Conservation (phyloP, 2,329 filamentous ascomycete species). For the Cordyceps fumosorosea region DNA sequence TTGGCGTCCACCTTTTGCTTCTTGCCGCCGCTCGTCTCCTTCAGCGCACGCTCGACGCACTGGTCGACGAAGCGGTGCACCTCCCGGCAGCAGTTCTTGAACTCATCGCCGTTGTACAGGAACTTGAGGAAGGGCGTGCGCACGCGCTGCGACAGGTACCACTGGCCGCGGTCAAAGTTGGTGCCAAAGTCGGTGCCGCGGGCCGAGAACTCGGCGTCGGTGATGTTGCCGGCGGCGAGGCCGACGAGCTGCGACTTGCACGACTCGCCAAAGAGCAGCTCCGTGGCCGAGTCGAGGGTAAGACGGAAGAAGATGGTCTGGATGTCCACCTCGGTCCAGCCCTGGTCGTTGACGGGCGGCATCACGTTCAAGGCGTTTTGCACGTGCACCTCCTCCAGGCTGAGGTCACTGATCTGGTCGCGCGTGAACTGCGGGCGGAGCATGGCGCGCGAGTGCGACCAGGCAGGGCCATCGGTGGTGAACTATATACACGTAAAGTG, state of each 20-base stretch:
- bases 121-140: conserved; percentile 38
- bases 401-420: conserved; percentile 39
- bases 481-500: conserved; percentile 18
- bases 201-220: conserved; percentile 10
- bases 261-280: conserved; percentile 58
- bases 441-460: conserved; percentile 32
- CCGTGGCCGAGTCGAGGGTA: conserved; percentile 42
- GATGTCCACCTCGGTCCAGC: conserved; percentile 36
- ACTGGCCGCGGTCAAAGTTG: conserved; percentile 31
- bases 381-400: conserved; percentile 33
- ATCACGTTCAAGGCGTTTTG: conserved; percentile 24
- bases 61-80: conserved; percentile 63
- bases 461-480: conserved; percentile 29
- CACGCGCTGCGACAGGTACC: conserved; percentile 46
- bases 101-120: conserved; percentile 46
- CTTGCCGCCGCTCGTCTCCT: conserved; percentile 13
- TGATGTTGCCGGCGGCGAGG: conserved; percentile 19
- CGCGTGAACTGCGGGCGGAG: conserved; percentile 35
- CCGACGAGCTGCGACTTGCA: conserved; percentile 28
- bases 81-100: conserved; percentile 54
- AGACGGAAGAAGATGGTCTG: conserved; percentile 42
- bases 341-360: conserved; percentile 23
- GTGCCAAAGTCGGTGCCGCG: conserved; percentile 24
- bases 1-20: neutral
- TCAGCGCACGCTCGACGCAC: conserved; percentile 54